These are phyloP conservation scores for Aspergillus tanneri DNA, from an alignment of 2,329 filamentous ascomycete genomes.

Conservation along the genomic window DNA sequence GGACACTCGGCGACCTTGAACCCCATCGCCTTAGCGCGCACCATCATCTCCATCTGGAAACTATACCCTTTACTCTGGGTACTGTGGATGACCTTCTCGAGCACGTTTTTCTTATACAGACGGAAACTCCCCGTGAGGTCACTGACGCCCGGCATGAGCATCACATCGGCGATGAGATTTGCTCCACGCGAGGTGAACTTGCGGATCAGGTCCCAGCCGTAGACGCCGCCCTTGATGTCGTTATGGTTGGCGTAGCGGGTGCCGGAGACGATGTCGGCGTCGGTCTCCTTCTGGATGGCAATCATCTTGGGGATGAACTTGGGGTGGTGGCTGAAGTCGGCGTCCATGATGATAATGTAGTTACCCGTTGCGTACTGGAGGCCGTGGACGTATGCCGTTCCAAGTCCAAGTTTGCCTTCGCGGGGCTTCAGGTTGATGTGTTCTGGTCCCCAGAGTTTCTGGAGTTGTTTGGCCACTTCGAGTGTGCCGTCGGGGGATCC, in stretches of 20 bases:
- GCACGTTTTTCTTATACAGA: constrained; percentile 85
- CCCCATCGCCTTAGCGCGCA: constrained; percentile 92
- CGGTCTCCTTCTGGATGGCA: constrained; percentile 68
- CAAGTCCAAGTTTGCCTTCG: constrained; percentile 92
- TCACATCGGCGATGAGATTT: constrained; percentile 93
- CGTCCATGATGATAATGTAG: constrained; percentile 99
- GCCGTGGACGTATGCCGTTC: constrained; percentile 93
- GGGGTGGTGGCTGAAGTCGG: constrained; percentile 97
- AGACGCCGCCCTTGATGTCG: constrained; percentile 69
- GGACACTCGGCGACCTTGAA: constrained; percentile 92
- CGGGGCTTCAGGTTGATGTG: constrained; percentile 84
- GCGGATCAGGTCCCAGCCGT: constrained; percentile 92
- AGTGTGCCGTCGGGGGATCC: constrained; percentile 95
- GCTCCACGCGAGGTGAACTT: constrained; percentile 71
- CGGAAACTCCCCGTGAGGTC: constrained; percentile 94
- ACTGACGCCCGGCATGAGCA: constrained; percentile 88
- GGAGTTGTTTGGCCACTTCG: constrained; percentile 83
- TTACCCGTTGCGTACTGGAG: constrained; percentile 87
- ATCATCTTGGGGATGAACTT: constrained; percentile 99
- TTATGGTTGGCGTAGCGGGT: constrained; percentile 84
- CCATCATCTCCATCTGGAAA: constrained; percentile 99
- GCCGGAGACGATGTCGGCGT: constrained; percentile 96
- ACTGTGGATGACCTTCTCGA: constrained; percentile 84
- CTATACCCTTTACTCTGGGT: constrained; percentile 97
- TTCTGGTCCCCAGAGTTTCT: constrained; percentile 72